Evolutionary conservation across 805 yeast genomes (phyloP), one percentile per base, ranked within the genome.

Genomic region (Wickerhamiella spandovensis): DNA sequence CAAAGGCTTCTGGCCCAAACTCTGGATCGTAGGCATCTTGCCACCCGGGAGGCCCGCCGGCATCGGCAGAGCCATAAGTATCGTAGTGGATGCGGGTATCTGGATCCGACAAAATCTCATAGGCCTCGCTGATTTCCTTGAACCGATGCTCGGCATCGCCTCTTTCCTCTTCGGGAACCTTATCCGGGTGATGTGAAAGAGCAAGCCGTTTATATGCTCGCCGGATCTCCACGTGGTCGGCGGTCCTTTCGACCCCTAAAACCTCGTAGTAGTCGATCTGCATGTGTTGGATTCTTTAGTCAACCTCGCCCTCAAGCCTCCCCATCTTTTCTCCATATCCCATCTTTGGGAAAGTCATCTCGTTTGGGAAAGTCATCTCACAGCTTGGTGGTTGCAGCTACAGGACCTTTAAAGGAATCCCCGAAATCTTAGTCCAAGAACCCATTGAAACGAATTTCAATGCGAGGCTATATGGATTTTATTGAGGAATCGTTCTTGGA

Each of bases 401-500:
- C n/a, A n/a, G n/a, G n/a, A n/a, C n/a, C n/a, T n/a, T n/a, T n/a
- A n/a, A n/a, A n/a, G n/a, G n/a, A n/a, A n/a, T n/a, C n/a, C n/a
- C n/a, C n/a, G n/a, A n/a, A n/a, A n/a, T n/a, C 18, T 35, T 35
- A n/a, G 15, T 35, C 13, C 6, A 5, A 35, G n/a, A 12, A 12
- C 7, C 7, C 5, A 13, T 35, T 12, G 6, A 35, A 35, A 35
- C 18, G n/a, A 8, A 13, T 13, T 35, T 39, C 15, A 43, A 87
- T 87, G 96, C 70, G 80, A 54, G 75, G 78, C 43, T 89, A 84
- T 68, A 87, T 90, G 95, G 95, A 90, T 58, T 83, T 82, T 64
- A 76, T 90, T 30, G 81, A 82, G 57, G 72, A 75, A 65, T 76
- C 84, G 56, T 90, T 84, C 67, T 77, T 82, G 63, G 66, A 71